Conservation (phyloP, 495 filamentous ascomycete species). For the Penicillium cinerascens region DNA sequence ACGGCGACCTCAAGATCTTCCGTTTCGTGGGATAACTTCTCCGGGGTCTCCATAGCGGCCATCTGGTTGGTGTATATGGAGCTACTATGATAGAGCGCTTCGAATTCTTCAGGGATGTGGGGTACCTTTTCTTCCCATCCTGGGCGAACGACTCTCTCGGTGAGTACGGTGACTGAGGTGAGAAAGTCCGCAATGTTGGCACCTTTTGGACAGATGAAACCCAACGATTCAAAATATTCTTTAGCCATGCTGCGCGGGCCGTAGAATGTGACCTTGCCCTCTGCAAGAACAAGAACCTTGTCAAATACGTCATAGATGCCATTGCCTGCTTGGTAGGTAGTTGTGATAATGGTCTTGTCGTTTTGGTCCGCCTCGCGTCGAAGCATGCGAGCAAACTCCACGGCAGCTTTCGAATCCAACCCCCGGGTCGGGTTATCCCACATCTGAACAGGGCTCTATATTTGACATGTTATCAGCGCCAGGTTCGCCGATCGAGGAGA, state of each 20-base stretch:
- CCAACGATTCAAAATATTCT: constrained; percentile 66
- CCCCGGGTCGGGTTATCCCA: constrained; percentile 84
- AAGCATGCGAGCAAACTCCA: constrained; percentile 72
- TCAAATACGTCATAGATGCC: constrained; percentile 74
- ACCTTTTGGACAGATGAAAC: constrained; percentile 65
- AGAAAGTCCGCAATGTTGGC: constrained; percentile 76
- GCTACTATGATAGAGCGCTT: constrained; percentile 65
- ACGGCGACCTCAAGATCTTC: constrained; percentile 41
- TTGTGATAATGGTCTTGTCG: constrained; percentile 63
- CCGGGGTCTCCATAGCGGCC: constrained; percentile 56
- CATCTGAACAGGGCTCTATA: constrained; percentile 66
- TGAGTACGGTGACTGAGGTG: constrained; percentile 69
- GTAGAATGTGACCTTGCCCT: constrained; percentile 77
- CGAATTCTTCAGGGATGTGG: constrained; percentile 74
- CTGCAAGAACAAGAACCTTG: constrained; percentile 73
- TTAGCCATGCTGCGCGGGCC: constrained; percentile 58
- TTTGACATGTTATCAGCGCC: not conserved
- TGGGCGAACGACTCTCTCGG: constrained; percentile 59
- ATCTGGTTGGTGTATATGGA: constrained; percentile 59
- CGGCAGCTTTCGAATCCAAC: constrained; percentile 73
- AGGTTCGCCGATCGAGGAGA: constrained; percentile 7
- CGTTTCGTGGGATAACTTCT: constrained; percentile 40
- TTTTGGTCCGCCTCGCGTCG: constrained; percentile 63
- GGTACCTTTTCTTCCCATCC: constrained; percentile 67
- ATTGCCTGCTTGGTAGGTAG: constrained; percentile 82